Evolutionary conservation across 2,329 filamentous ascomycete species (phyloP).

Genomic region (Trichoderma atroviride): DNA sequence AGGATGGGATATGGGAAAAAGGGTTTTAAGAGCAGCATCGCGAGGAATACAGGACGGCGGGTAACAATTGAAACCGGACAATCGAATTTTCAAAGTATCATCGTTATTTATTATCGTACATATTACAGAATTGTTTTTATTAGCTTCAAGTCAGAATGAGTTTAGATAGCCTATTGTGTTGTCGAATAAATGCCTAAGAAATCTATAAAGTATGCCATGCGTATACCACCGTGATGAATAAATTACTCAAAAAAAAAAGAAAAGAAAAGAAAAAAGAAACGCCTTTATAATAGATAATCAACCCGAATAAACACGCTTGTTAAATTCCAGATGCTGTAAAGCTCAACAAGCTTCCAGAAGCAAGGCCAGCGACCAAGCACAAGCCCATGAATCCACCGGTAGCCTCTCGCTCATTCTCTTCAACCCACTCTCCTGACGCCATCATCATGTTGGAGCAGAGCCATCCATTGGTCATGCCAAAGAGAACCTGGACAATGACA

Average conservation of each 20-base stretch:
- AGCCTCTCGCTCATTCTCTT: constrained; percentile 80
- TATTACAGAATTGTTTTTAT: background rate
- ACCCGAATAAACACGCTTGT: background rate
- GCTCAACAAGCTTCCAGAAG: constrained; percentile 84
- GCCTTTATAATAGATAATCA: background rate
- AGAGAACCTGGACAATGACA: constrained; percentile 77
- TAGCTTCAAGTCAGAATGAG: background rate
- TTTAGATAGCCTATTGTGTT: constrained; percentile 3
- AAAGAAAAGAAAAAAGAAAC: background rate
- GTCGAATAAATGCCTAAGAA: background rate
- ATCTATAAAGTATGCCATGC: background rate
- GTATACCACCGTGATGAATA: background rate
- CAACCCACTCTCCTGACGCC: constrained; percentile 79
- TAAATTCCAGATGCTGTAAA: constrained; percentile 65
- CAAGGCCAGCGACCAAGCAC: constrained; percentile 81
- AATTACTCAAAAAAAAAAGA: background rate
- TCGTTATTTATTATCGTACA: background rate
- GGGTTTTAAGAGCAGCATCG: background rate
- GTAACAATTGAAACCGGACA: background rate
- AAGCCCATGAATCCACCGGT: constrained; percentile 93
- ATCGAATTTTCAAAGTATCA: background rate
- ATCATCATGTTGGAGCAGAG: constrained; percentile 90
- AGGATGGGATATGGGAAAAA: background rate
- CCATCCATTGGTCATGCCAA: constrained; percentile 86
- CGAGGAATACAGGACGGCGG: constrained; percentile 21